A percentile compares a stretch with the other conserved stretches of the same genome.
Conservation (phyloP, 2,329 filamentous ascomycete species). For the Zasmidium cellare region DNA sequence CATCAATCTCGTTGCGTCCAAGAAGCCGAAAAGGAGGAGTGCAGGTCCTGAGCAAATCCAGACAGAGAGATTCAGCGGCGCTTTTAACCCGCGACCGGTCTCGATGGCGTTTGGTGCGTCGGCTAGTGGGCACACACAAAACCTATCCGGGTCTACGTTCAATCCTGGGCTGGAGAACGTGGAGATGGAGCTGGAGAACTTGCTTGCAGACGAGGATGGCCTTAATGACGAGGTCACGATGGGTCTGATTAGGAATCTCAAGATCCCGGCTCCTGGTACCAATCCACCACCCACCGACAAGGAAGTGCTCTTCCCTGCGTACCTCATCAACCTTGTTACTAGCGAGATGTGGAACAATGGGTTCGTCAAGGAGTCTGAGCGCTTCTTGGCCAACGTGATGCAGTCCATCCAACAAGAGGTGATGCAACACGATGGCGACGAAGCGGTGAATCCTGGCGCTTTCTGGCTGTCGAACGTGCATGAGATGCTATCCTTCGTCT, state of each 20-base stretch:
- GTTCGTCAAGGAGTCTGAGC: conserved; percentile 98
- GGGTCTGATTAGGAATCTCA: conserved; percentile 92
- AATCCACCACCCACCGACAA: conserved; percentile 93
- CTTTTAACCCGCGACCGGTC: conserved; percentile 91
- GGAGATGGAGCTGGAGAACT: conserved; percentile 89
- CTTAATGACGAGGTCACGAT: conserved; percentile 96
- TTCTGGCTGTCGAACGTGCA: conserved; percentile 99
- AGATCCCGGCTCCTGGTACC: conserved; percentile 86
- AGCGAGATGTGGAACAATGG: conserved; percentile 99
- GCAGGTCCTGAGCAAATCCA: conserved; percentile 83
- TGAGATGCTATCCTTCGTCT: conserved; percentile 99
- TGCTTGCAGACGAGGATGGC: conserved; percentile 92
- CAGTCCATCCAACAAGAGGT: conserved; percentile 99
- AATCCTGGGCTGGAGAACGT: conserved; percentile 83
- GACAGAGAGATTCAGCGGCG: conserved; percentile 83
- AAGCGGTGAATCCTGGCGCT: conserved; percentile 92
- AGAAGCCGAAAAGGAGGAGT: conserved; percentile 94
- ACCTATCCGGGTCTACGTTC: conserved; percentile 73
- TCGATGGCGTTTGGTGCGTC: conserved; percentile 82
- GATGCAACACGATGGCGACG: conserved; percentile 97
- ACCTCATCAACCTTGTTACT: conserved; percentile 97
- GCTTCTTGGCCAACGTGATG: conserved; percentile 99
- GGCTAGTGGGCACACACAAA: conserved; percentile 65
- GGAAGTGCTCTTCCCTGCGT: conserved; percentile 97
- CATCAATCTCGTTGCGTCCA: conserved; percentile 94